A percentile compares a stretch with the other conserved stretches of the same genome.
phyloP scores from a whole-genome alignment of 345 rosid genomes.

The Streptanthus diversifolius region DNA sequence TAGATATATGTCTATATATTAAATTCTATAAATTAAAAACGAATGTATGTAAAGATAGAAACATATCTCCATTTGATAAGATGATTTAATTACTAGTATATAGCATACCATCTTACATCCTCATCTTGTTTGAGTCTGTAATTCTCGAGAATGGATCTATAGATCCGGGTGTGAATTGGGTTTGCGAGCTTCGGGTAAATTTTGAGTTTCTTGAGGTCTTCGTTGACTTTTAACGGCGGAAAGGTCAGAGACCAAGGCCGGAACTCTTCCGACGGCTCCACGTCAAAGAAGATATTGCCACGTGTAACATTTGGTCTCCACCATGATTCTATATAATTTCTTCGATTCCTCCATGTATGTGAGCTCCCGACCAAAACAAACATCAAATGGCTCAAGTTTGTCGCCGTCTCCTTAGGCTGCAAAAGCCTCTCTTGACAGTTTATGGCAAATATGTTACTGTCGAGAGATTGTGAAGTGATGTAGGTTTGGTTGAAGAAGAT shows the following conservation, averaged over 20 bases:
- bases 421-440: slow-evolving; percentile 6
- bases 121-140: slow-evolving; percentile 32
- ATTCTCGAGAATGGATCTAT: slow-evolving; percentile 47
- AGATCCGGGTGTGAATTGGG: slow-evolving; percentile 33
- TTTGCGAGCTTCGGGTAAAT: slow-evolving; percentile 30
- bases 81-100: neutral
- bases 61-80: neutral
- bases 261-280: slow-evolving; percentile 36
- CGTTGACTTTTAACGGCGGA: slow-evolving; percentile 49
- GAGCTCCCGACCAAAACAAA: slow-evolving; percentile 44
- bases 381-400: slow-evolving; percentile 45
- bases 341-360: slow-evolving; percentile 40
- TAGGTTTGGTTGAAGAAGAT: slow-evolving; percentile 3
- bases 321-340: slow-evolving; percentile 47
- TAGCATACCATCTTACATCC: slow-evolving; percentile 39
- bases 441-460: neutral
- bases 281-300: slow-evolving; percentile 53
- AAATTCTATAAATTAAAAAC: too few relatives aligned
- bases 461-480: slow-evolving; percentile 5
- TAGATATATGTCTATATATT: too few relatives aligned
- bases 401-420: slow-evolving; percentile 20
- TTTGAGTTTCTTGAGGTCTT: slow-evolving; percentile 36
- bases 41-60: too few relatives aligned
- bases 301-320: slow-evolving; percentile 57
- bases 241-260: slow-evolving; percentile 49